Evolutionary conservation across 2,329 filamentous ascomycete genomes (phyloP).

Genomic region (Calonectria pseudoturangicola): DNA sequence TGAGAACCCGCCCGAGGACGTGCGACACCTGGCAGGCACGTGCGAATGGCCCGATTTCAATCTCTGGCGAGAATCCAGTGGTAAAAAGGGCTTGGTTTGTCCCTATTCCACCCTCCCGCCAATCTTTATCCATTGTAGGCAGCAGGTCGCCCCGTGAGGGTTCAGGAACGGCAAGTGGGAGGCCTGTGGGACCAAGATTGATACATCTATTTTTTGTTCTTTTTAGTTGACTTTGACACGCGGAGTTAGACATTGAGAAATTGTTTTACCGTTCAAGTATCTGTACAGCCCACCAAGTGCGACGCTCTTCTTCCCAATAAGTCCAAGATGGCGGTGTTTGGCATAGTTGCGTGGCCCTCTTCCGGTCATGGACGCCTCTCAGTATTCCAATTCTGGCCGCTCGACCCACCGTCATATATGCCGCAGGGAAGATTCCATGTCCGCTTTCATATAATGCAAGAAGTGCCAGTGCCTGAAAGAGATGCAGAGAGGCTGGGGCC

Average conservation of each 20-base stretch:
- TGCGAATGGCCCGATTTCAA: too few relatives aligned
- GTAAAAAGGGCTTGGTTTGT: conserved; percentile 29
- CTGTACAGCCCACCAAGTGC: conserved; percentile 29
- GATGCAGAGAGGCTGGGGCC: too few relatives aligned
- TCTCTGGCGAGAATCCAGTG: neutral
- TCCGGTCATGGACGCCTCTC: conserved; percentile 18
- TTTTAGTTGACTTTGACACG: too few relatives aligned
- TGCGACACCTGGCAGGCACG: too few relatives aligned
- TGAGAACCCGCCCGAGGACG: too few relatives aligned
- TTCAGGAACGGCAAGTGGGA: conserved; percentile 27
- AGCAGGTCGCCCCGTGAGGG: conserved; percentile 21
- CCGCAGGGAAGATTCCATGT: too few relatives aligned
- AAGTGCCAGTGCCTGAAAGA: too few relatives aligned
- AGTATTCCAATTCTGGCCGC: too few relatives aligned
- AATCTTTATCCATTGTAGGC: conserved; percentile 22
- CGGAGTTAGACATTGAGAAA: too few relatives aligned
- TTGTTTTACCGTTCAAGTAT: conserved; percentile 22
- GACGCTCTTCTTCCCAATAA: conserved; percentile 30
- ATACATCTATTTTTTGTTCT: neutral
- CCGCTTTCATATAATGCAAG: too few relatives aligned
- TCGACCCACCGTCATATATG: too few relatives aligned
- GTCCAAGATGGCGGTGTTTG: conserved; percentile 28
- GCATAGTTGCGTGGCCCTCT: conserved; percentile 19
- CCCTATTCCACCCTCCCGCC: conserved; percentile 20
- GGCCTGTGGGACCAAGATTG: conserved; percentile 13